Conservation (phyloP, 257 asterid genomes). For the Cruciata laevipes region DNA sequence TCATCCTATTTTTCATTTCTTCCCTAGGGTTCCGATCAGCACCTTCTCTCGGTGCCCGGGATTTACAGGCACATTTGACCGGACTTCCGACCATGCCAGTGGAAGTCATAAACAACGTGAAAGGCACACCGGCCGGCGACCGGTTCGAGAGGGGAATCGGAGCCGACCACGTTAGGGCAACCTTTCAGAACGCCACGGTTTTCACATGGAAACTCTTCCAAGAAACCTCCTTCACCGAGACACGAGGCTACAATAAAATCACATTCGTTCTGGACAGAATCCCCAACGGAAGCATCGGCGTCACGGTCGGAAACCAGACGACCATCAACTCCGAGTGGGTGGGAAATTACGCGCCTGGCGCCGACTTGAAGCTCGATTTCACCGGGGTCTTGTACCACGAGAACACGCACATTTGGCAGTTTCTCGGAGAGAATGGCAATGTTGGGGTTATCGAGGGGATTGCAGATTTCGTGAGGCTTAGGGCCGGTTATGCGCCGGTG, state of each 20-base stretch:
- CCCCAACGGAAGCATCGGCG: constrained; percentile 45
- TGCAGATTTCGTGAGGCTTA: constrained; percentile 57
- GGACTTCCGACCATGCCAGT: not conserved
- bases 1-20: not conserved
- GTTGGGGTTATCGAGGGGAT: constrained; percentile 48
- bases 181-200: constrained; percentile 23
- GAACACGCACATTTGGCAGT: constrained; percentile 54
- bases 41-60: not conserved
- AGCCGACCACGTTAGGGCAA: constrained; percentile 15
- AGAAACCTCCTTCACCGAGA: constrained; percentile 27
- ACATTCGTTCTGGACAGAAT: constrained; percentile 45
- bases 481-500: constrained; percentile 39
- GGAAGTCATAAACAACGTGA: constrained; percentile 28
- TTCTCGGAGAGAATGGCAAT: constrained; percentile 45
- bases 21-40: not conserved
- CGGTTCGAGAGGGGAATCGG: constrained; percentile 48
- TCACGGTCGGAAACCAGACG: constrained; percentile 25
- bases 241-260: constrained; percentile 29
- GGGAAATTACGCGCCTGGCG: not conserved
- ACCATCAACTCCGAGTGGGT: constrained; percentile 42
- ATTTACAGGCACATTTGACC: not conserved
- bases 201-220: constrained; percentile 42
- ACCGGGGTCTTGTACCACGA: constrained; percentile 30
- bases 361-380: constrained; percentile 29
- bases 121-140: constrained; percentile 43